Evolutionary conservation across 306 rosid species (phyloP), one percentile per base, ranked within the genome.

Genomic region (Trifolium repens): DNA sequence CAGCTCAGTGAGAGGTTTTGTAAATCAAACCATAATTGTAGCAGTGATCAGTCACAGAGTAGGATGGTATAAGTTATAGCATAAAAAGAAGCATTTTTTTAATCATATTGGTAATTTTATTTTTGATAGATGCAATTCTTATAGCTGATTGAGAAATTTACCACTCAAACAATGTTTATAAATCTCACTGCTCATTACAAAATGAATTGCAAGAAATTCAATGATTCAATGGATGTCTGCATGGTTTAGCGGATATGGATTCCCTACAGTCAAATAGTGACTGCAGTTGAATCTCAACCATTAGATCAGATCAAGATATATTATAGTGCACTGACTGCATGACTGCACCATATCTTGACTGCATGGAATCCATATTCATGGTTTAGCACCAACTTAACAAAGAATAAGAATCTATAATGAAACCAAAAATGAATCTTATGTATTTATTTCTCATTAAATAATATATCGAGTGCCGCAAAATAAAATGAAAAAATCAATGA

Each of bases 401-500:
- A 11, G 58, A 7, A 58, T 57, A 42, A 7, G 15, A 10, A 73
- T 57, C 75, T 57, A 5, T 44, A n/a, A 6, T 55, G 72, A 54
- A 73, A 68, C 22, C 42, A 80, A 68, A 68, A 74, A 59, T 5
- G 34, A 69, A 69, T 32, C 16, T 62, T 42, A 57, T 64, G 26
- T 37, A n/a, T 72, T 81, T 81, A 81, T 81, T 81, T 81, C 64
- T 60, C 76, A 66, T 10, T 30, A 78, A 16, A 59, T 2, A 67
- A 59, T 22, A 73, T 40, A 44, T 71, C 35, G 77, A 60, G 37
- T 53, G 64, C 19, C 30, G 6, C 65, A 67, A 60, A 26, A 80
- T 49, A 58, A 75, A 12, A 24, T 32, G 24, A 40, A 44, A 75
- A 69, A 66, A 13, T 9, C 19, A 75, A 71, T 17, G 17, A 59